Evolutionary conservation across 768 basidiomycete species (phyloP), one percentile per base, ranked within the genome.

Genomic region (Myochromella boudieri): DNA sequence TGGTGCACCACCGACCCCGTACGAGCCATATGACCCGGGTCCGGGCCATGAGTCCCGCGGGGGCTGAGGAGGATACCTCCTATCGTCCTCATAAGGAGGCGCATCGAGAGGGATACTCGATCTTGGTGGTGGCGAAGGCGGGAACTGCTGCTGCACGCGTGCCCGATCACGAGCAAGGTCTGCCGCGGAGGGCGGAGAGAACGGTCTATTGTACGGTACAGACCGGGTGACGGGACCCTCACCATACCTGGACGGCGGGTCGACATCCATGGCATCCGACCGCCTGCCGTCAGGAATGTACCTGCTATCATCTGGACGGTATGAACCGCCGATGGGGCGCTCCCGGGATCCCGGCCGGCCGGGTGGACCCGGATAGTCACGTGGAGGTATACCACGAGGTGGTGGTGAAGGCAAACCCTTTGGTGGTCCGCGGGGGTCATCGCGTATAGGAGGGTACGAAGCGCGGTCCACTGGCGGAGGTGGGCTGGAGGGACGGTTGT

Each of bases 221-320:
- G 54, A 21, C 15, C 59, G 62, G n/a, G n/a, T n/a, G n/a, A n/a
- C n/a, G n/a, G n/a, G n/a, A n/a, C 61, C 48, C 15, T 71, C 72
- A 24, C 62, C 61, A 40, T 67, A 73, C 3, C 73, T 68, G 3
- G 63, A 47, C 26, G 57, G 24, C 14, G 53, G 32, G 46, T 71
- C 68, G 31, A 69, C 52, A 40, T 69, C 68, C 46, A 68, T 54
- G 29, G 62, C 33, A 33, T 71, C 68, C 47, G 63, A 38, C 18
- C 71, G 65, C 48, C 72, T 63, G 48, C 68, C 66, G 43, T 70
- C 71, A 51, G 53, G 38, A 10, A 46, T 33, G 34, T 66, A 65
- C 9, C 38, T 46, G 54, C 69, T 66, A 31, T 70, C 67, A 25
- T 76, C 71, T 20, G 74, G 64, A 34, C 75, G 66, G 48, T 74